Evolutionary conservation across 495 filamentous ascomycete genomes (phyloP), one percentile per base, ranked within the genome.

Genomic region (Parathielavia appendiculata): DNA sequence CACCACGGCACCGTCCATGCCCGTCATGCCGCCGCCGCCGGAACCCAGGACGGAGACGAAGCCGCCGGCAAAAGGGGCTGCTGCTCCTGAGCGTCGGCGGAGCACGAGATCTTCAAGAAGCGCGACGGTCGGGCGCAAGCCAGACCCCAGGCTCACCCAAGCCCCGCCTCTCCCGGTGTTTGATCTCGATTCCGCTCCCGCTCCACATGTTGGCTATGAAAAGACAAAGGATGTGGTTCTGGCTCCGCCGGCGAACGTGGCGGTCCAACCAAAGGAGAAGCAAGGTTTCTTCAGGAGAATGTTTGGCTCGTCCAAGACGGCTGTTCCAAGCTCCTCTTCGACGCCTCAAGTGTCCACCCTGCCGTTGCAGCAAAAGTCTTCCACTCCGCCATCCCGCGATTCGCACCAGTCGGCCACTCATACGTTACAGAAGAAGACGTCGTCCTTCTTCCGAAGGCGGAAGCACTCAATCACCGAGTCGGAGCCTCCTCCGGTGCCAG

Each of bases 231-330:
- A 83, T 23, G 53, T 71, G 59, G 58, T 61, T 56, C 68, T 65
- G 62, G 57, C 62, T 57, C 55, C 63, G 56, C 69, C 66, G 60
- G 60, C 63, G 57, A 57, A 61, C n/a, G 54, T n/a, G 51, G 49
- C 65, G 22, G 62, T 64, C 40, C 71, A 62, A 61, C 65, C 66
- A 16, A 91, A 86, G 67, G 88, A 92, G 56, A 83, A 85, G 23
- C 89, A 81, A 14, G 91, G 93, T 23, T 98, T 98, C 73, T 97
- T 97, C 76, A 83, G 89, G 56, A 84, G 92, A 60, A 87, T 97
- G 13, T 96, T 97, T 71, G 88, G 73, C 47, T 82, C 79, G 5
- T 78, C 79, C 32, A 86, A 78, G 65, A 75, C 56, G 17, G 40
- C 50, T 8, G 32, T 35, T 19, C 17, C 40, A 47, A 54, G 48